Evolutionary conservation across 169 alveolate species (phyloP), one percentile per base, ranked within the genome.

Genomic region (Cryptosporidium sp.): DNA sequence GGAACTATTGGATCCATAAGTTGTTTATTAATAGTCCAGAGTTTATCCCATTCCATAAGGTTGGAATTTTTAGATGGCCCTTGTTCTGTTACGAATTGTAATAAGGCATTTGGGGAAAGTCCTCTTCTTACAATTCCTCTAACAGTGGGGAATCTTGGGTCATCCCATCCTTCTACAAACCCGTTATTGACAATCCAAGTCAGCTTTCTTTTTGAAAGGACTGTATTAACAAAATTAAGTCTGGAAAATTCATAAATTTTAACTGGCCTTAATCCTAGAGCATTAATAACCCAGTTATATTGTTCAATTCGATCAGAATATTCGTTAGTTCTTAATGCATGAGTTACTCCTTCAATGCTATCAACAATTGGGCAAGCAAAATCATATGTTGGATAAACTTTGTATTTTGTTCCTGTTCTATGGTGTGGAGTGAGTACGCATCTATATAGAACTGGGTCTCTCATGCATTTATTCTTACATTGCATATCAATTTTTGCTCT

Each of bases 351-450:
- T 95, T 97, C 99, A 16, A 95, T 71, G 18, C 99, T 93, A 92
- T 98, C 99, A 29, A 98, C 97, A 67, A 97, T 96, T 18, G 99
- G 99, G 84, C 99, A 98, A 29, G 99, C 99, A 91, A 98, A 98
- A 91, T 98, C 99, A 93, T 98, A 98, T 23, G 99, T 97, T 12
- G 99, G 99, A 89, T 97, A 98, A 8, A 98, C 98, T 92, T 97
- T 96, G 94, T 95, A 98, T 70, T 95, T 95, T 52, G 94, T 93
- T 31, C 99, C 98, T 69, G 96, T 96, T 87, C 98, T 94, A 92
- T 96, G 98, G 92, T 97, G 99, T 7, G 98, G 98, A 29, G 95
- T 94, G 31, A 94, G 92, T 50, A 91, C 92, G 91, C 98, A 96
- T 59, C 99, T 93, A 92, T 97, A 98, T 71, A 98, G 91, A 9